A percentile compares a stretch with the other conserved stretches of the same genome.
phyloP scores from a whole-genome alignment of 495 filamentous ascomycete species.

The Parathielavia appendiculata region DNA sequence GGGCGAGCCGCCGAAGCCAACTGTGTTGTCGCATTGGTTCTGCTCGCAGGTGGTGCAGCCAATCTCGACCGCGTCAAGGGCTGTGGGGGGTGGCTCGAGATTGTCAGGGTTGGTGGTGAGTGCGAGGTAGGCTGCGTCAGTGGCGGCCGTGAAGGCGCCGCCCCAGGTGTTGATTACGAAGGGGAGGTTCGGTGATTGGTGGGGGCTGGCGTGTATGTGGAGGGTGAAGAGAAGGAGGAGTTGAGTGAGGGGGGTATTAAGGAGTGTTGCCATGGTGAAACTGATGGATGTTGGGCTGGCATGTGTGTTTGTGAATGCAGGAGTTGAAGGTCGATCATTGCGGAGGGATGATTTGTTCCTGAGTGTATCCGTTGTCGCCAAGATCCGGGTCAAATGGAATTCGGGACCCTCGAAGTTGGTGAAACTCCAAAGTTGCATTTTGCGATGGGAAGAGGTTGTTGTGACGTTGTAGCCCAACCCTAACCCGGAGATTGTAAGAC shows the following conservation, averaged over 20 bases:
- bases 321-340: background rate
- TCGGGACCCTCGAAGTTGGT: too few relatives aligned
- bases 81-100: conserved; percentile 23
- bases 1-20: conserved; percentile 46
- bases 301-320: background rate
- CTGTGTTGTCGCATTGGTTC: conserved; percentile 44
- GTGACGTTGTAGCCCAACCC: too few relatives aligned
- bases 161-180: conserved; percentile 46
- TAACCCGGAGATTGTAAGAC: too few relatives aligned
- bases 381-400: too few relatives aligned
- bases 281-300: too few relatives aligned
- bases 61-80: conserved; percentile 40
- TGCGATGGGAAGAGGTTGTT: too few relatives aligned
- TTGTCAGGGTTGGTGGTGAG: conserved; percentile 15
- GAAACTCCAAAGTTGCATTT: too few relatives aligned
- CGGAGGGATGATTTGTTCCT: too few relatives aligned
- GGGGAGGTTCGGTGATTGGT: conserved; percentile 31
- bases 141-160: conserved; percentile 43
- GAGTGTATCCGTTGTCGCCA: too few relatives aligned
- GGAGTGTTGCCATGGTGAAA: background rate
- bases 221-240: conserved; percentile 9
- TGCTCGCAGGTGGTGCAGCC: conserved; percentile 44
- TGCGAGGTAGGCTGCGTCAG: conserved; percentile 42
- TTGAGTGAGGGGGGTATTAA: background rate
- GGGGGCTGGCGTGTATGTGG: background rate